Evolutionary conservation across 2,329 filamentous ascomycete species (phyloP), one percentile per base, ranked within the genome.

Genomic region (Penicillium aurantiogriseum): DNA sequence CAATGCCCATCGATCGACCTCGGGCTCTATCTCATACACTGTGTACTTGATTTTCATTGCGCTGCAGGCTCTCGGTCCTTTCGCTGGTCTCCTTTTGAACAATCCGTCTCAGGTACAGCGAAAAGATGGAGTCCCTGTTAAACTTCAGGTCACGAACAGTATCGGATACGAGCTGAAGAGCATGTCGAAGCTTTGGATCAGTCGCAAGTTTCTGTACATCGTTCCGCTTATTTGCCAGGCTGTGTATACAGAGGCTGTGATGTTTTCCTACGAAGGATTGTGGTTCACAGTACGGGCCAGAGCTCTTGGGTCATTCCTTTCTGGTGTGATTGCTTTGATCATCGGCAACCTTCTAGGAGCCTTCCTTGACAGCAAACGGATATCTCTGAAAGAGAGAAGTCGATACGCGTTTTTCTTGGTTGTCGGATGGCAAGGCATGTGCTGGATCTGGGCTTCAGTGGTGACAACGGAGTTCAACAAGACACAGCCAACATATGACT

Each of bases 361-460:
- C 11, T 89, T 82, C 71, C 79, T 90, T 3, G 88, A 90, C 61
- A 79, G 77, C n/a, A 81, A 77, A 1, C 74, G 75, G 0, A 70
- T 88, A 5, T 71, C 84, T 0, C 74, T 89, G 4, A 83, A 81
- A 58, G 69, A 74, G 0, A 79, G 87, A 5, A 79, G 82, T 2
- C 77, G 87, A 3, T 77, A 70, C 4, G 77, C 83, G 0, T 90
- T 89, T 64, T 77, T 74, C 31, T 76, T 81, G 17, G 74, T 79
- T 0, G 69, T 77, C 15, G 61, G 51, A 0, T 65, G 88, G 0
- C 87, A 89, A 64, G 88, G 88, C 0, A 86, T 78, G 0, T 90
- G 86, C 83, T 91, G 88, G 88, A 77, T 85, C 4, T 91, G 88
- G 88, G 83, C 82, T 0, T 88, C 87, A 0, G 74, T 91, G 2